Conservation (phyloP, 2,329 filamentous ascomycete genomes). For the Arthrobotrys sphaeroides region DNA sequence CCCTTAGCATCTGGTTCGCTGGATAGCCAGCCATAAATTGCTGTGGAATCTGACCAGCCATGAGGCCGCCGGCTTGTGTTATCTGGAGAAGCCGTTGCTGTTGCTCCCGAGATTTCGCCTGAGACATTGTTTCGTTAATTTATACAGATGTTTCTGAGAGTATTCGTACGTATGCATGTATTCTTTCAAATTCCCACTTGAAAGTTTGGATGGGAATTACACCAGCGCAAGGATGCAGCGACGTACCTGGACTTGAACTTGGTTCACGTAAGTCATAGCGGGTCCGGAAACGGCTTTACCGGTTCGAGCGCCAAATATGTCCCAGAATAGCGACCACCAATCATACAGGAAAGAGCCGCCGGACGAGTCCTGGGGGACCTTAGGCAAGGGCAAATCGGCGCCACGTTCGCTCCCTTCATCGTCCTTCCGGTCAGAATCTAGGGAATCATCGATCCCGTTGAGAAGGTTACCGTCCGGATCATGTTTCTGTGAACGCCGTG, state of each 20-base stretch:
- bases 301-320: conserved; percentile 87
- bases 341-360: conserved; percentile 91
- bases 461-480: conserved; percentile 69
- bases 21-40: conserved; percentile 55
- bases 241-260: conserved; percentile 85
- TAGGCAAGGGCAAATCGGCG: conserved; percentile 77
- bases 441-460: conserved; percentile 76
- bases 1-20: conserved; percentile 57
- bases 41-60: conserved; percentile 56
- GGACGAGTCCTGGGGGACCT: conserved; percentile 71
- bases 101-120: conserved; percentile 73
- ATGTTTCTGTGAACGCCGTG: conserved; percentile 58
- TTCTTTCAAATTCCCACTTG: too few species aligned
- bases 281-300: conserved; percentile 68
- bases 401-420: conserved; percentile 68
- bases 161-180: neutral
- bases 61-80: conserved; percentile 59
- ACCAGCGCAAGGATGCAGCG: conserved; percentile 52
- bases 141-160: conserved; percentile 36
- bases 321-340: conserved; percentile 98
- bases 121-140: conserved; percentile 55
- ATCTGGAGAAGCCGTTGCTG: conserved; percentile 80
- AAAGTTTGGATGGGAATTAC: neutral
- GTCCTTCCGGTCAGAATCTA: conserved; percentile 79
- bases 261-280: conserved; percentile 75